Conservation (phyloP, 768 basidiomycete species). For the Boletus huronensis region DNA sequence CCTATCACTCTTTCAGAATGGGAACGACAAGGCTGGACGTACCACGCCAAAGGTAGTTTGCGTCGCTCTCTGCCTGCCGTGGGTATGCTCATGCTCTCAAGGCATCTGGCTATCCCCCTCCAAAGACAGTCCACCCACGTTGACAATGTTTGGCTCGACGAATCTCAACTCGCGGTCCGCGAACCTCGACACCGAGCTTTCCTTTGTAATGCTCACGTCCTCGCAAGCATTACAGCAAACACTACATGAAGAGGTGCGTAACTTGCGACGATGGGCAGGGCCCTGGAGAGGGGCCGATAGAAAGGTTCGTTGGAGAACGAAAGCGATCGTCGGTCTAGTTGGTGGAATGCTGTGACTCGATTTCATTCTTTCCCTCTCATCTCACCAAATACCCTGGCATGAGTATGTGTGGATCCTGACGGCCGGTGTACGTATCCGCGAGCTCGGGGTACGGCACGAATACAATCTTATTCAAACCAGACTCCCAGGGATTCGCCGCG, state of each 20-base stretch:
- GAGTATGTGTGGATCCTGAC: background rate
- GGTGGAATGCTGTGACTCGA: slow-evolving; percentile 60
- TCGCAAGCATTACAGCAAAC: slow-evolving; percentile 46
- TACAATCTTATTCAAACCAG: background rate
- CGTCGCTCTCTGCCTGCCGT: background rate
- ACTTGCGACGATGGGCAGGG: slow-evolving; percentile 45
- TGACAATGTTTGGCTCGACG: slow-evolving; percentile 91
- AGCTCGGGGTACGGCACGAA: background rate
- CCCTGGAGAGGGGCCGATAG: slow-evolving; percentile 61
- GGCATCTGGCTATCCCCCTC: slow-evolving; percentile 82
- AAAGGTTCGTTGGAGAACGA: slow-evolving; percentile 60
- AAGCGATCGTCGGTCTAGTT: slow-evolving; percentile 57
- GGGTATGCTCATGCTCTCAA: slow-evolving; percentile 27
- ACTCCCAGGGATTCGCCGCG: background rate
- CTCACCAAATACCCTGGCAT: slow-evolving; percentile 6
- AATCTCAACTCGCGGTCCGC: slow-evolving; percentile 92
- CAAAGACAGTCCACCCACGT: slow-evolving; percentile 46
- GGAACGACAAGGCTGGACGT: slow-evolving; percentile 90
- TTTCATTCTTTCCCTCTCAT: background rate
- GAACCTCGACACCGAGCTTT: slow-evolving; percentile 88
- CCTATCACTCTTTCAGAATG: slow-evolving; percentile 82
- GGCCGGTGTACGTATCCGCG: background rate
- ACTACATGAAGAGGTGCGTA: slow-evolving; percentile 52
- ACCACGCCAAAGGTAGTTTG: slow-evolving; percentile 89
- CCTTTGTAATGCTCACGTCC: slow-evolving; percentile 76